Base-by-base conservation (phyloP, 2,329 filamentous ascomycete species). In the Hymenotorrendiella dingleyae region DNA sequence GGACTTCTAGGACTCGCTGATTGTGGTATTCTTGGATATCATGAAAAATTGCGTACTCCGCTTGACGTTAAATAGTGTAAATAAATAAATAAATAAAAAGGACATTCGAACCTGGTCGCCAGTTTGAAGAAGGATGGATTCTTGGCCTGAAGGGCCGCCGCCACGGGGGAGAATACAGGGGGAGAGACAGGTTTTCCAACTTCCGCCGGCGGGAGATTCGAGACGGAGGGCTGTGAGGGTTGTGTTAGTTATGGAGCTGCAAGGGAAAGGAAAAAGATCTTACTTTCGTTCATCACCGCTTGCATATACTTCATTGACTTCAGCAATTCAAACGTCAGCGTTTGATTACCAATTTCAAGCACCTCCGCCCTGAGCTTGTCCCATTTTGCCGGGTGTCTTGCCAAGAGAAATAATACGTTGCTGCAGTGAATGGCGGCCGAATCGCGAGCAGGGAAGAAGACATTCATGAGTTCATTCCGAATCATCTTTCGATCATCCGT, bases 221-320 rank as follows among this genome's bases (percentile, higher is more conserved):
- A 38, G 14, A 11, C 36, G 36, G 3, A 38, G 24, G 12, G 36
- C 36, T 38, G 10, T 1, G 16, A 30, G 14, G 17, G 12, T 7
- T 2, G 3, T 29, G 17, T 38, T 16, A 36, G 22, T 23, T 7
- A 14, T 1, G 16, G 4, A n/a, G 4, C 9, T 6, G 3, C 14
- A 17, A 17, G 20, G 5, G 32, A 5, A n/a, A n/a, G n/a, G n/a
- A 9, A 3, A 12, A 20, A 0, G 28, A 2, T 55, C 64, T 62
- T 63, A 76, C 74, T 72, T 59, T 79, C 76, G 45, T 77, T 73
- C 41, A 79, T 53, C 17, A 73, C 75, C 62, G 66, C 75, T 49
- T 69, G 69, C 40, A 80, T 58, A 42, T 78, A 78, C 43, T 67
- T 69, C 54, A 77, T 64, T 16, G 67, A 64, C 50, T 67, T 70